Conservation (phyloP, 23 red algal genomes). For the Gracilaria domingensis region DNA sequence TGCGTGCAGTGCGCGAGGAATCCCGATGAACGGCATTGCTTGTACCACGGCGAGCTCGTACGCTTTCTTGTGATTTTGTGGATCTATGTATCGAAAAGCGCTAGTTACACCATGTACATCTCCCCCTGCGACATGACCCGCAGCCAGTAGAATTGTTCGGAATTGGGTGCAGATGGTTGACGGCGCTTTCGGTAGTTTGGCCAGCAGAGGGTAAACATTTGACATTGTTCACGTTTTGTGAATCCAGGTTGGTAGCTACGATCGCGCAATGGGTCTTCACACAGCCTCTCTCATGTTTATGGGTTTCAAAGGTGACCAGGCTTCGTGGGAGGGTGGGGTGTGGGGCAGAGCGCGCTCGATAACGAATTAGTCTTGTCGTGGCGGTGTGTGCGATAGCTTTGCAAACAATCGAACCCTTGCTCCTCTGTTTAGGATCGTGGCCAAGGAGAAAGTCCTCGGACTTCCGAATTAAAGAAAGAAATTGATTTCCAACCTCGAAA, state of each 20-base stretch:
- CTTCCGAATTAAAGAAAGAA: too few species aligned
- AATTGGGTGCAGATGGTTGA: slow-evolving; percentile 46
- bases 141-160: slow-evolving; percentile 68
- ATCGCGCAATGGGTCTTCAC: background rate
- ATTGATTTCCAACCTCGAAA: too few species aligned
- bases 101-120: slow-evolving; percentile 52
- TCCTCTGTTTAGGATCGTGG: too few species aligned
- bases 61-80: slow-evolving; percentile 26
- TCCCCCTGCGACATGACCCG: slow-evolving; percentile 66
- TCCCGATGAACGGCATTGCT: slow-evolving; percentile 74
- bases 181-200: slow-evolving; percentile 39
- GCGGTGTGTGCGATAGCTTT: too few species aligned
- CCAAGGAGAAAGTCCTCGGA: too few species aligned
- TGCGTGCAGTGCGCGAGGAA: slow-evolving; percentile 77
- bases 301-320: background rate
- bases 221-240: background rate
- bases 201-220: slow-evolving; percentile 34
- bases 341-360: too few species aligned
- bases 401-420: too few species aligned
- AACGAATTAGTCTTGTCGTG: too few species aligned
- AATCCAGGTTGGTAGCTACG: background rate
- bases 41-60: slow-evolving; percentile 79
- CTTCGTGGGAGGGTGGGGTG: background rate
- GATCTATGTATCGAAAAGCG: slow-evolving; percentile 58
- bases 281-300: background rate